Conservation (phyloP, 208 protist species). For the Acanthamoeba triangularis region DNA sequence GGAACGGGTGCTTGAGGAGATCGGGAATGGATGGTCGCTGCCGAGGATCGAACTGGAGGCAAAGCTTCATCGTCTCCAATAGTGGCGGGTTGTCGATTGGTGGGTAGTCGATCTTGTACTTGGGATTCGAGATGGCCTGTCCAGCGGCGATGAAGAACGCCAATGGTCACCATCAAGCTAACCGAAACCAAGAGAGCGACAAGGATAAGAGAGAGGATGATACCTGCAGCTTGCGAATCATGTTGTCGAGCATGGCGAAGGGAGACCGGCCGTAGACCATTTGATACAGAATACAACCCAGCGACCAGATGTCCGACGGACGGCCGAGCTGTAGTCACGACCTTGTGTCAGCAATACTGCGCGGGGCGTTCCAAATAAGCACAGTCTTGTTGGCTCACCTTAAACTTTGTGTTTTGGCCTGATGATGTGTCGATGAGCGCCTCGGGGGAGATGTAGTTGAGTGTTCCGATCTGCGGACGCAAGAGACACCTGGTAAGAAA, state of each 20-base stretch:
- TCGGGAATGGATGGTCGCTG: constrained; percentile 86
- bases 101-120: constrained; percentile 85
- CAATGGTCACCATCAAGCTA: not conserved
- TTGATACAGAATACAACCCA: constrained; percentile 92
- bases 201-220: not conserved
- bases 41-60: constrained; percentile 86
- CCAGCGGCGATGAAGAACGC: not conserved
- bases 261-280: constrained; percentile 90
- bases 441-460: constrained; percentile 95
- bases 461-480: constrained; percentile 89
- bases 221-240: constrained; percentile 86
- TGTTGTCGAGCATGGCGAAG: constrained; percentile 79
- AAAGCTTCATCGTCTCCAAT: constrained; percentile 85
- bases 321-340: constrained; percentile 84
- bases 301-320: constrained; percentile 90
- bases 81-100: constrained; percentile 78
- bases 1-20: constrained; percentile 89
- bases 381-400: constrained; percentile 8
- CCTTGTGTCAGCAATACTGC: not conserved
- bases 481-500: not conserved
- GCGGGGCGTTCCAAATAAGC: not conserved
- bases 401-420: constrained; percentile 60
- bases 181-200: not conserved
- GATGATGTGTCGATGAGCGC: constrained; percentile 72
- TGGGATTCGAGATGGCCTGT: constrained; percentile 84